phyloP scores from a whole-genome alignment of 768 basidiomycete genomes.

The Sporobolomyces pararoseus region DNA sequence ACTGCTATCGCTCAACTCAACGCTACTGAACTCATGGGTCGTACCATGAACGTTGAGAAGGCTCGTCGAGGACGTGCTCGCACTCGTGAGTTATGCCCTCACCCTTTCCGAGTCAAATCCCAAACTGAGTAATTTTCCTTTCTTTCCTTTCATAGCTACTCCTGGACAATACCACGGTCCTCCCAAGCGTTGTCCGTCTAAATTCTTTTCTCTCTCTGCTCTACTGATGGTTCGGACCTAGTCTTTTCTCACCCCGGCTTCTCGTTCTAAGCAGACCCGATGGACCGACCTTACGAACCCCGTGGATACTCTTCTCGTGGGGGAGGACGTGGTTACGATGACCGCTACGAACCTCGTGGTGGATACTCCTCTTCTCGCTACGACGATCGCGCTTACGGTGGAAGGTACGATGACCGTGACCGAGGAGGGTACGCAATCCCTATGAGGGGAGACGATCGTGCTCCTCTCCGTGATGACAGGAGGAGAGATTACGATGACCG shows the following conservation, averaged over 20 bases:
- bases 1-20: slow-evolving; percentile 82
- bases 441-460: slow-evolving; percentile 37
- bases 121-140: slow-evolving; percentile 45
- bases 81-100: slow-evolving; percentile 54
- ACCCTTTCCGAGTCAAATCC: background rate
- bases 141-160: slow-evolving; percentile 57
- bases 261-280: background rate
- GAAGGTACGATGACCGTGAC: slow-evolving; percentile 54
- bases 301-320: slow-evolving; percentile 71
- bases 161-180: slow-evolving; percentile 93
- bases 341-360: slow-evolving; percentile 44
- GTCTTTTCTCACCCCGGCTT: background rate
- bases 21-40: slow-evolving; percentile 79
- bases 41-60: slow-evolving; percentile 84
- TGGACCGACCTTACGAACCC: slow-evolving; percentile 83
- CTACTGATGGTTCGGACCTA: too few relatives aligned
- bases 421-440: slow-evolving; percentile 37
- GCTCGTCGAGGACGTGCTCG: slow-evolving; percentile 84
- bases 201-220: slow-evolving; percentile 46
- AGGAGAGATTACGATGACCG: slow-evolving; percentile 51
- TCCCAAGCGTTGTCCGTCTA: slow-evolving; percentile 68
- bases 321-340: slow-evolving; percentile 34
- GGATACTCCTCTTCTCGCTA: slow-evolving; percentile 40
- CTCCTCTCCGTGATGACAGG: slow-evolving; percentile 40
- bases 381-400: slow-evolving; percentile 27